Base-by-base conservation (phyloP, 805 yeast species). In the Scheffersomyces stipitis region DNA sequence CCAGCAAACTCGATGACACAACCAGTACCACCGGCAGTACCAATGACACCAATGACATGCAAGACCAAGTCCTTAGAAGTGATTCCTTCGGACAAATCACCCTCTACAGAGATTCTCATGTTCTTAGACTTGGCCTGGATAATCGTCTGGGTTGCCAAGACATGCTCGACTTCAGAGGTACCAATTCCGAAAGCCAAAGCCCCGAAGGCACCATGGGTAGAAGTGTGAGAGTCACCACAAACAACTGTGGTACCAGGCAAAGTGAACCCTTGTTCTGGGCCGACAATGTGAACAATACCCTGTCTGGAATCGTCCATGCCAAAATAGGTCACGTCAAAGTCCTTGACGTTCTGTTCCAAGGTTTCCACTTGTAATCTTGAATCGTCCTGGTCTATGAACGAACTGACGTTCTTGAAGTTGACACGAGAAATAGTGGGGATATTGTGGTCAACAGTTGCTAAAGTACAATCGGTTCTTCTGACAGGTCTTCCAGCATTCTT, bases 21-120 rank as follows among this genome's bases (percentile, higher is more conserved):
- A 36, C 99, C 99, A 41, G 98, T 93, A 70, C 99, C 99, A 68
- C 99, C 99, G 43, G 99, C 99, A 48, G 99, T 93, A 69, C 99
- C 99, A 58, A 93, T 93, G 35, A 82, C 81, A 52, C 97, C 96
- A 57, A 93, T 93, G 30, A 93, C 93, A 62, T 93, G 98, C 42
- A 93, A 75, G 49, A 93, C 82, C 52, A 93, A 73, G 69, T 93
- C 99, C 75, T 93, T 93, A 31, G 98, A 93, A 14, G 99, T 91
- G 64, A 93, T 83, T 36, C 97, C 98, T 27, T 86, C 85, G 26
- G 73, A 66, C 49, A 93, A 76, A 49, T 84, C 85, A 46, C 99
- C 99, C 41, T 82, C 80, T 17, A 93, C 86, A 44, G 73, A 64
- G 51, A 93, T 83, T 59, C 93, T 78, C 99, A 93, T 93, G 72